Conservation (phyloP, 2,329 filamentous ascomycete species). For the Fusarium albosuccineum region DNA sequence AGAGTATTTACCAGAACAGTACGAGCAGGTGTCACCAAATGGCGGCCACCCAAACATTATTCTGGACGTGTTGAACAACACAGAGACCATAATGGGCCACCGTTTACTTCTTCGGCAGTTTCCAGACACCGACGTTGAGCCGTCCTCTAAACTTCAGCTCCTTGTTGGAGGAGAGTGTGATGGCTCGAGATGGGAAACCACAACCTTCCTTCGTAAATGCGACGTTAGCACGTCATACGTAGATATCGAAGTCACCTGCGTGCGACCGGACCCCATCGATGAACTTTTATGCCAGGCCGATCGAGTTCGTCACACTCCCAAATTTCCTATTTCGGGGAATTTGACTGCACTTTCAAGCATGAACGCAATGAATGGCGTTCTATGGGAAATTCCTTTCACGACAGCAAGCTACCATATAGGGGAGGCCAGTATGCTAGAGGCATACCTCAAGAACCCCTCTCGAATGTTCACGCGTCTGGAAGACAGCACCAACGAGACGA, state of each 20-base stretch:
- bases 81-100: not conserved
- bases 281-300: not conserved
- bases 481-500: not conserved
- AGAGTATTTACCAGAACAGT: not conserved
- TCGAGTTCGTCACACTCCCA: not conserved
- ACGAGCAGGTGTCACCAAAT: not conserved
- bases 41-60: not conserved
- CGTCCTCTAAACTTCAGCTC: not conserved
- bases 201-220: not conserved
- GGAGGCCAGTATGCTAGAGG: not conserved
- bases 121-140: not conserved
- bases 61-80: not conserved
- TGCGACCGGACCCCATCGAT: not conserved
- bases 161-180: not conserved
- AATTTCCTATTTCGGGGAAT: not conserved
- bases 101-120: too few relatives aligned
- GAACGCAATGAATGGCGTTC: rapidly evolving
- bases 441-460: not conserved
- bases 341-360: slow-evolving; percentile 1
- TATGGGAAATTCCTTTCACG: not conserved
- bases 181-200: not conserved
- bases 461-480: not conserved
- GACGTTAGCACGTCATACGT: slow-evolving; percentile 4
- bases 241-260: not conserved
- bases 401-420: not conserved